Conservation (phyloP, 495 filamentous ascomycete genomes). For the Talaromyces nanjingensis region DNA sequence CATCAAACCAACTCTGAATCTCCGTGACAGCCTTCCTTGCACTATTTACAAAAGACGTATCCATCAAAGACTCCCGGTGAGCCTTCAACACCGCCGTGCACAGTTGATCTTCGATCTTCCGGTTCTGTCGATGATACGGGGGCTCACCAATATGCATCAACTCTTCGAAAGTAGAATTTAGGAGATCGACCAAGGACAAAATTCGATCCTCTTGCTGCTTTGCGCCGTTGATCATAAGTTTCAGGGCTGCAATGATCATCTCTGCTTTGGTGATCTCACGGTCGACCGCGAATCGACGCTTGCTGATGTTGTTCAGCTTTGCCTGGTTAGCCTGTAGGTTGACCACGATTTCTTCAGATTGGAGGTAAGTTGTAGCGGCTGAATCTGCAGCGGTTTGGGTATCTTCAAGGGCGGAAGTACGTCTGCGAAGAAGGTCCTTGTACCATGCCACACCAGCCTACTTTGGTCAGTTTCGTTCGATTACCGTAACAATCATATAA, state of each 20-base stretch:
- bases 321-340: not conserved
- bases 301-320: not conserved
- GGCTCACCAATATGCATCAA: not conserved
- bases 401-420: too few relatives aligned
- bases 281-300: not conserved
- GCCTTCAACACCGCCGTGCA: not conserved
- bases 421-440: too few relatives aligned
- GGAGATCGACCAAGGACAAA: not conserved
- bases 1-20: slow-evolving; percentile 1
- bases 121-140: not conserved
- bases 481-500: too few relatives aligned
- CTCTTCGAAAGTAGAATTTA: not conserved
- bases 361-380: too few relatives aligned
- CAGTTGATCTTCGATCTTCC: not conserved
- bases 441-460: too few relatives aligned
- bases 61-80: not conserved
- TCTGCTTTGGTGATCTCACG: not conserved
- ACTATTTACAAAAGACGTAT: not conserved
- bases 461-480: too few relatives aligned
- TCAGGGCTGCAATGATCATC: not conserved
- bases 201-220: not conserved
- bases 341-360: too few relatives aligned
- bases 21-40: not conserved
- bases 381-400: too few relatives aligned
- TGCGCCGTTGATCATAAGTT: not conserved